Evolutionary conservation across 2,329 filamentous ascomycete genomes (phyloP), one percentile per base, ranked within the genome.

Genomic region (Onygenales sp.): DNA sequence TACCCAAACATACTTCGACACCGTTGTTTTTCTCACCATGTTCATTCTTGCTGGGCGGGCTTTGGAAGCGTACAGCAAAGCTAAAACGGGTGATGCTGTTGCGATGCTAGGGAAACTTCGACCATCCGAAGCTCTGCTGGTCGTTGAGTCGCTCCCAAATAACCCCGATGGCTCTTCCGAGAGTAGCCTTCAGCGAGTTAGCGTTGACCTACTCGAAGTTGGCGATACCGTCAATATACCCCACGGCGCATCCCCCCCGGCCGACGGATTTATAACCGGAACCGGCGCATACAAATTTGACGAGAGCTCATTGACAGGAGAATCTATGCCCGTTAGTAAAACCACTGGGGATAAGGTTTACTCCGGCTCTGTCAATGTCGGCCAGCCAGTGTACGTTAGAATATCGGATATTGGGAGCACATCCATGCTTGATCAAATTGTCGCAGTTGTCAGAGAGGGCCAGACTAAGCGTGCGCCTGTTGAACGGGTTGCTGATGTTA

Each of bases 11-110:
- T 96, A 95, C 68, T 96, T 95, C 65, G 92, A 96, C 67, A 89
- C 90, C 0, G 91, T 96, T 1, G 87, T 95, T 2, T 95, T 96
- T 58, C 69, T 96, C 54, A 95, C 91, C 0, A 78, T 96, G 58
- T 96, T 96, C 66, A 79, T 96, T 21, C 81, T 96, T 1, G 75
- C 79, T 43, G 81, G 81, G 11, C 69, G 70, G 38, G 72, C 66
- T 43, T 57, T 74, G 42, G 92, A 96, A 72, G 85, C 88, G 1
- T 94, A 93, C 72, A 95, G 87, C 76, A 95, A 95, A 70, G 86
- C 89, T 0, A 92, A 86, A 63, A 89, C 91, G 0, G 90, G 90
- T 1, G 87, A 94, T 66, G 91, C 91, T 0, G 86, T 96, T 2
- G 83, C 87, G 36, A 83, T 86, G 56, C 75, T 96, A 4, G 85